Evolutionary conservation across 371 early-diverging fungal genomes (phyloP), one percentile per base, ranked within the genome.

Genomic region (Mortierella sp.): DNA sequence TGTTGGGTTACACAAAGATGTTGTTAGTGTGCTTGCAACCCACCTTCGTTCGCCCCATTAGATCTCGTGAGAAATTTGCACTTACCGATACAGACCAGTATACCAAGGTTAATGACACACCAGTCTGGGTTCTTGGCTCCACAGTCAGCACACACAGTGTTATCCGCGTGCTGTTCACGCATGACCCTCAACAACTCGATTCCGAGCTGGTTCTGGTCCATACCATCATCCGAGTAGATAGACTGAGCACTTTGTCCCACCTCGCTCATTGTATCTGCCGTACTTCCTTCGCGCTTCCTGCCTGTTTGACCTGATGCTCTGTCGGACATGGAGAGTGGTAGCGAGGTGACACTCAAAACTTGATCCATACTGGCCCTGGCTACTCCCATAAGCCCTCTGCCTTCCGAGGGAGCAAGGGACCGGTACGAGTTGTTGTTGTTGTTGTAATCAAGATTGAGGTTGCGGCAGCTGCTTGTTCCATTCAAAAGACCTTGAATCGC

Each of bases 91-190:
- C 99, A 99, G 40, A 99, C 73, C 17, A 98, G 80, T 39, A 94
- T 86, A 14, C 99, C 99, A 27, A 96, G 84, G 56, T 95, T 96
- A 28, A 94, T 82, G 37, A 93, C 92, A 46, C 95, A 93, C 99
- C 99, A 99, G 40, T 93, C 94, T n/a, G 96, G 94, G 28, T 86
- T 86, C 19, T 82, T 73, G 21, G 83, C 80, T 21, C 90, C 91
- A 79, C 97, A 97, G 71, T 97, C 97, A 10, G 92, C 95, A 71
- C 97, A 97, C 19, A 57, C 49, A 3, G 70, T 63, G 71, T 96
- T 95, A 27, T 79, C 81, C n/a, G 63, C 71, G 71, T 86, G 56
- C 43, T 46, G 65, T 56, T 86, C 66, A 39, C 80, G 80, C 57
- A 86, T 64, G 0, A 60, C 46, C 3, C 73, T 67, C 39, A 85